These are phyloP conservation scores for Pichia norvegensis DNA, from an alignment of 1,139 yeast species.

Conservation along the genomic window DNA sequence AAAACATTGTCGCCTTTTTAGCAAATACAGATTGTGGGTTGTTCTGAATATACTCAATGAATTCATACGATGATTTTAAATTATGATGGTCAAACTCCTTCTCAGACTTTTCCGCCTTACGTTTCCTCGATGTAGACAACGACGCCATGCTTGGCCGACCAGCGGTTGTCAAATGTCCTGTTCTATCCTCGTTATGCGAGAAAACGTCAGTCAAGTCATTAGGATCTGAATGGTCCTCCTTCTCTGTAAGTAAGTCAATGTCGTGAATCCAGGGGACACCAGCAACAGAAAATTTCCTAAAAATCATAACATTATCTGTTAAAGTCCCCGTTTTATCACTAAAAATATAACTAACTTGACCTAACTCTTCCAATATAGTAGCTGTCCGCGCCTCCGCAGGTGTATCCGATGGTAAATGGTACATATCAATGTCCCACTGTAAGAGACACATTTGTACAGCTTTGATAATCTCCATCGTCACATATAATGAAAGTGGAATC, in stretches of 20 bases:
- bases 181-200: constrained; percentile 13
- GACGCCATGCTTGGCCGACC: constrained; percentile 52
- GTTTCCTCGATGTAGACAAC: constrained; percentile 14
- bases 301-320: constrained; percentile 85
- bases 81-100: constrained; percentile 7
- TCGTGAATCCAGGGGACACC: constrained; percentile 91
- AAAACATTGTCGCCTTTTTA: constrained; percentile 66
- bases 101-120: constrained; percentile 25
- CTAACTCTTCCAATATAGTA: constrained; percentile 89
- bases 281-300: constrained; percentile 73
- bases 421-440: constrained; percentile 93
- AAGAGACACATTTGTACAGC: constrained; percentile 73
- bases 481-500: constrained; percentile 90
- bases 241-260: constrained; percentile 38
- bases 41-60: constrained; percentile 60
- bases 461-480: constrained; percentile 92
- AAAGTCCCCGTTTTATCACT: constrained; percentile 97
- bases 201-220: constrained; percentile 12
- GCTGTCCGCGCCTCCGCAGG: constrained; percentile 96
- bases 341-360: constrained; percentile 91
- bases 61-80: constrained; percentile 48
- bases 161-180: constrained; percentile 30
- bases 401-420: constrained; percentile 72
- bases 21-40: constrained; percentile 69
- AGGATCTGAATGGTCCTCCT: constrained; percentile 18